A percentile compares a stretch with the other conserved stretches of the same genome.
Evolutionary conservation across 306 rosid genomes (phyloP).

Genomic region (Medicago truncatula): DNA sequence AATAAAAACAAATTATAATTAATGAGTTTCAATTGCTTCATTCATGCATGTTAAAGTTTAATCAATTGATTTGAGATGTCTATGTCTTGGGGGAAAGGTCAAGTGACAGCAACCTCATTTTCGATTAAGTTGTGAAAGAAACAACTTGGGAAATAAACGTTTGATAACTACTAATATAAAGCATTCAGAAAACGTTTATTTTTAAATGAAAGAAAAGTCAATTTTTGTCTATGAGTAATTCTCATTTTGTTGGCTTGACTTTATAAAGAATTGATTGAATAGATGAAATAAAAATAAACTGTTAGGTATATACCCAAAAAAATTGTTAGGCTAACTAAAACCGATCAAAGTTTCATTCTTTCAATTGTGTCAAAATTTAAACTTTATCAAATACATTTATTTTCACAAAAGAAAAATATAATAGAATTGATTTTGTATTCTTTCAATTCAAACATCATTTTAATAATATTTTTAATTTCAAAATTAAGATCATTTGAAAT

Average conservation of each 20-base stretch:
- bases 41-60: not conserved
- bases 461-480: too few relatives aligned
- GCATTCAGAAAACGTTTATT: constrained; percentile 37
- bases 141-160: not conserved
- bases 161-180: not conserved
- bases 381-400: too few relatives aligned
- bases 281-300: not conserved
- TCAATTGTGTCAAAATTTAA: not conserved
- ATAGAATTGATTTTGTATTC: too few relatives aligned
- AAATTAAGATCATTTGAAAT: too few relatives aligned
- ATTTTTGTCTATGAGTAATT: constrained; percentile 4
- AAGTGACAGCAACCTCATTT: constrained; percentile 16
- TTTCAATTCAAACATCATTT: too few relatives aligned
- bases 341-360: not conserved
- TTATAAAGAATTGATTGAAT: not conserved
- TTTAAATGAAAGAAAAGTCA: constrained; percentile 29
- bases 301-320: not conserved
- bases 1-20: not conserved
- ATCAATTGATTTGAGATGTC: constrained; percentile 15
- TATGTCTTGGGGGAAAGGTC: not conserved
- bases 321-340: not conserved
- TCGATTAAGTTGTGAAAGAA: constrained; percentile 11
- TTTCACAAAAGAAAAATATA: too few relatives aligned
- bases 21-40: constrained; percentile 1
- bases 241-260: constrained; percentile 17